These are phyloP conservation scores for Suhomyces faveliae DNA, from an alignment of 805 yeast species.

Conservation along the genomic window DNA sequence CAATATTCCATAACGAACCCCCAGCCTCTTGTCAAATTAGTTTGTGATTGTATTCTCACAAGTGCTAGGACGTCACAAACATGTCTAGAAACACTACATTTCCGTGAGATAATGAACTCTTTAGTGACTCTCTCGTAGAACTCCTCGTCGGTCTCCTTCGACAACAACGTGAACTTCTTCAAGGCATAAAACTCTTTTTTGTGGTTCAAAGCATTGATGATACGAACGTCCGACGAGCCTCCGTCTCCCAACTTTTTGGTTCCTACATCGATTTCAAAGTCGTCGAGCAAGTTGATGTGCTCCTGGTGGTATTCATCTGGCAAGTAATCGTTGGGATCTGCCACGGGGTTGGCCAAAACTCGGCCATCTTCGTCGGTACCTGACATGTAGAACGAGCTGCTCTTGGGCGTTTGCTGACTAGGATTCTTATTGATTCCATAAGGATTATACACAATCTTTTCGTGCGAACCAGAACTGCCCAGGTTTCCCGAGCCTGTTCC, in stretches of 20 bases:
- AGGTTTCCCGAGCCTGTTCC: background rate
- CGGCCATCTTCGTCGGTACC: slow-evolving; percentile 43
- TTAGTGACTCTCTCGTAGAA: slow-evolving; percentile 64
- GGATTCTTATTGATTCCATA: slow-evolving; percentile 50
- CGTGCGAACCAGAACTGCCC: slow-evolving; percentile 11
- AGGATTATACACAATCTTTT: slow-evolving; percentile 62
- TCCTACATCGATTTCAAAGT: slow-evolving; percentile 46
- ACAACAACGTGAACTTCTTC: slow-evolving; percentile 59
- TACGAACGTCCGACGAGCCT: slow-evolving; percentile 65
- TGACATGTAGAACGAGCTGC: slow-evolving; percentile 24
- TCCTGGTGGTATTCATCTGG: slow-evolving; percentile 54
- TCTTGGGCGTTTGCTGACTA: slow-evolving; percentile 21
- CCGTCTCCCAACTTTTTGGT: slow-evolving; percentile 62
- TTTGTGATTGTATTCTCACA: slow-evolving; percentile 56
- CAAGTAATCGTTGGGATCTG: slow-evolving; percentile 61
- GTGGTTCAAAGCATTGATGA: slow-evolving; percentile 33
- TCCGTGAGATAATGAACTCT: slow-evolving; percentile 62
- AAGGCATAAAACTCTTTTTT: slow-evolving; percentile 57
- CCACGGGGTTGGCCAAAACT: slow-evolving; percentile 58
- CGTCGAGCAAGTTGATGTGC: slow-evolving; percentile 50
- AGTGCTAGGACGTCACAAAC: slow-evolving; percentile 55
- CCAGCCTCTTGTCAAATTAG: slow-evolving; percentile 64
- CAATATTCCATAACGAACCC: slow-evolving; percentile 70
- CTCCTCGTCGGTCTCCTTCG: slow-evolving; percentile 60
- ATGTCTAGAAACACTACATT: slow-evolving; percentile 55